A percentile compares a stretch with the other conserved stretches of the same genome.
Evolutionary conservation across 2,329 filamentous ascomycete species (phyloP).

Genomic region (Xylariales sp.): DNA sequence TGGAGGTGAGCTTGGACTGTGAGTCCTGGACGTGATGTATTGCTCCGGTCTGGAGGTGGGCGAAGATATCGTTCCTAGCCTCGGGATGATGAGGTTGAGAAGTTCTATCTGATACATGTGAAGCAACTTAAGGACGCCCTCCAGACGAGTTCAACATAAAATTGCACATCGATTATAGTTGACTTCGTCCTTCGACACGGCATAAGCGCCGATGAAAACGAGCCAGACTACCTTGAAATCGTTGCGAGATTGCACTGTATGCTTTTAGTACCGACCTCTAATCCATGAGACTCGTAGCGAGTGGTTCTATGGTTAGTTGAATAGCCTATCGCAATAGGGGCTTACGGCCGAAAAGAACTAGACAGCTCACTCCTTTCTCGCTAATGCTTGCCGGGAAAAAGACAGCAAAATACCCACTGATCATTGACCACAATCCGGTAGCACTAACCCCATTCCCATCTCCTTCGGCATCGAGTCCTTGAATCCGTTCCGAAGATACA

Average conservation of each 20-base stretch:
- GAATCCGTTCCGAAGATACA: slow-evolving; percentile 45
- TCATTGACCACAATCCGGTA: not conserved
- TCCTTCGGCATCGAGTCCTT: slow-evolving; percentile 29
- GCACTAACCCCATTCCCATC: slow-evolving; percentile 30
- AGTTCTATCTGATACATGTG: slow-evolving; percentile 53
- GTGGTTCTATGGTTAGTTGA: not conserved
- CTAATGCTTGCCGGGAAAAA: no score
- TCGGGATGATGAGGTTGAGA: slow-evolving; percentile 55
- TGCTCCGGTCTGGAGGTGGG: slow-evolving; percentile 64
- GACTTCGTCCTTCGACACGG: slow-evolving; percentile 71
- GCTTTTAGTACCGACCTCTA: slow-evolving; percentile 15
- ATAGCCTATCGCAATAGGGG: not conserved
- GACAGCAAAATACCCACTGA: no score
- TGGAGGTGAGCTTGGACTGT: slow-evolving; percentile 59
- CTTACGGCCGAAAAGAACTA: no score
- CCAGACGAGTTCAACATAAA: slow-evolving; percentile 67
- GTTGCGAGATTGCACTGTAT: slow-evolving; percentile 24
- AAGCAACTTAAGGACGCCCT: slow-evolving; percentile 49
- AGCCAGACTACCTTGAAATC: slow-evolving; percentile 63
- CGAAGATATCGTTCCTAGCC: slow-evolving; percentile 50
- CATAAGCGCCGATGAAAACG: slow-evolving; percentile 59
- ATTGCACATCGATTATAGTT: slow-evolving; percentile 62
- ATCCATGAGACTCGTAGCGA: not conserved
- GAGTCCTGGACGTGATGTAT: slow-evolving; percentile 67
- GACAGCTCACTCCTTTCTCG: no score